These are phyloP conservation scores for Trichoderma gracile DNA, from an alignment of 2,329 filamentous ascomycete species.

Conservation along the genomic window DNA sequence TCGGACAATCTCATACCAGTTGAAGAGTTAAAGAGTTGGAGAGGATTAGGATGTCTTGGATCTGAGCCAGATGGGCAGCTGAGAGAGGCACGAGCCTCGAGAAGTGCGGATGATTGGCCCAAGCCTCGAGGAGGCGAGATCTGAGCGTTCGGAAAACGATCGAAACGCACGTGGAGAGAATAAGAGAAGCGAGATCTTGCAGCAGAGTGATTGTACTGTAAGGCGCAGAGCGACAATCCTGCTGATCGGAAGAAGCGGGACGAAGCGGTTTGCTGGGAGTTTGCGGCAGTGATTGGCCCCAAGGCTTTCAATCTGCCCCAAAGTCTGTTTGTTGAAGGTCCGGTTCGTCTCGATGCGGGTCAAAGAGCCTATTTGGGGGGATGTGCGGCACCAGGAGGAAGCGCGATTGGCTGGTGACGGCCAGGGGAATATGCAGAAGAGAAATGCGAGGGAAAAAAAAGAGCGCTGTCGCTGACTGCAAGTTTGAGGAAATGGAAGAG, in stretches of 20 bases:
- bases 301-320: not conserved
- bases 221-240: not conserved
- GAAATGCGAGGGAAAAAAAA: not conserved
- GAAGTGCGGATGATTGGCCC: constrained; percentile 17
- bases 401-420: constrained; percentile 11
- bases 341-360: constrained; percentile 24
- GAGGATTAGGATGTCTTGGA: not conserved
- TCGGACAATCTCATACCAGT: constrained; percentile 12
- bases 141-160: not conserved
- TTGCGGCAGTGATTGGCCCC: constrained; percentile 20
- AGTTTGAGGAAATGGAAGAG: not conserved
- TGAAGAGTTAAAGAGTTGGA: too few relatives aligned
- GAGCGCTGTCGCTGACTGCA: not conserved
- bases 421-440: constrained; percentile 8
- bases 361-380: constrained; percentile 18
- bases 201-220: not conserved
- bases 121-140: constrained; percentile 1
- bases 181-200: constrained; percentile 4
- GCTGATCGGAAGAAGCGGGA: constrained; percentile 24
- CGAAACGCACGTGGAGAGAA: not conserved
- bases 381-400: not conserved
- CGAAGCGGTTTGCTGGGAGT: constrained; percentile 17
- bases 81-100: constrained; percentile 5
- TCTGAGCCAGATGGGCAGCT: constrained; percentile 10
- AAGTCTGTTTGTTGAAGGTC: constrained; percentile 12